These are phyloP conservation scores for Aspergillus calidoustus DNA, from an alignment of 2,329 filamentous ascomycete species.

Conservation along the genomic window DNA sequence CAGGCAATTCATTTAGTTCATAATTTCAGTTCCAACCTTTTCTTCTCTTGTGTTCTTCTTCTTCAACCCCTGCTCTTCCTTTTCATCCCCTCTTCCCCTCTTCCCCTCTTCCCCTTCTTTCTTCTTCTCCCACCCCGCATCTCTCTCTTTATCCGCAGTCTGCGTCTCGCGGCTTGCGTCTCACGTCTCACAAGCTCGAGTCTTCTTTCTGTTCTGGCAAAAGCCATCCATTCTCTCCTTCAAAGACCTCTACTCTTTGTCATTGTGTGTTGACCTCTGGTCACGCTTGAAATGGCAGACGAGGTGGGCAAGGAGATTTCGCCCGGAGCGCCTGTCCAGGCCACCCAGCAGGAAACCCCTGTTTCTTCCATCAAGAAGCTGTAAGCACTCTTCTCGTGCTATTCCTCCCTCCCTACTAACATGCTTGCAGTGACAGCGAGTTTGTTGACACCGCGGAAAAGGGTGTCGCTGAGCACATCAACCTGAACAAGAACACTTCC, in stretches of 20 bases:
- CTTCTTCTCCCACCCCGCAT: conserved; percentile 7
- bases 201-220: conserved; percentile 6
- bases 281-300: conserved; percentile 19
- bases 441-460: conserved; percentile 27
- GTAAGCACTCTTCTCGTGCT: conserved; percentile 8
- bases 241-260: not conserved
- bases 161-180: not conserved
- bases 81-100: conserved; percentile 1
- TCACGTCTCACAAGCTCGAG: conserved; percentile 8
- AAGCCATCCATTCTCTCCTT: not conserved
- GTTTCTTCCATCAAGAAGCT: conserved; percentile 13
- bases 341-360: conserved; percentile 4
- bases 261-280: not conserved
- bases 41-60: conserved; percentile 7
- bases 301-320: conserved; percentile 14
- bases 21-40: not conserved
- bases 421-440: conserved; percentile 14
- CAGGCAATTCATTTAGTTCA: conserved; percentile 1
- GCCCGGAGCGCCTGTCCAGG: not conserved
- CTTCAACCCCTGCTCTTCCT: conserved; percentile 8
- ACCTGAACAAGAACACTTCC: conserved; percentile 34
- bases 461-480: conserved; percentile 29
- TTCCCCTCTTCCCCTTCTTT: conserved; percentile 1
- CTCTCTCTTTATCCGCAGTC: not conserved
- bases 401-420: conserved; percentile 5